These are phyloP conservation scores for Ascochyta clinopodiicola DNA, from an alignment of 2,329 filamentous ascomycete genomes.

Conservation along the genomic window DNA sequence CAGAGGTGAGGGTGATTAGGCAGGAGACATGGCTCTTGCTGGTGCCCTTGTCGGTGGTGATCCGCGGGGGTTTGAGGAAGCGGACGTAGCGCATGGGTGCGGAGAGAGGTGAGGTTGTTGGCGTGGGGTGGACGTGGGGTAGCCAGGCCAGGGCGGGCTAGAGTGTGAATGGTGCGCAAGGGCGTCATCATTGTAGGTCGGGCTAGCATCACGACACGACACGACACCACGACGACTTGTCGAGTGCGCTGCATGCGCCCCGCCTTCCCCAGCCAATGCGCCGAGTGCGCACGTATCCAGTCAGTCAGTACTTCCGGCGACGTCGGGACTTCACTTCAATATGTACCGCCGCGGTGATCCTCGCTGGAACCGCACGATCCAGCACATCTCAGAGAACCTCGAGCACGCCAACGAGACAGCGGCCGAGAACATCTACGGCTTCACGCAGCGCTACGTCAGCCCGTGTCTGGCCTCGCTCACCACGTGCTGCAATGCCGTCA, in stretches of 20 bases:
- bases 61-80: constrained; percentile 69
- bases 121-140: constrained; percentile 12
- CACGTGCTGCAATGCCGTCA: constrained; percentile 71
- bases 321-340: constrained; percentile 6
- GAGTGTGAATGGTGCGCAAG: constrained; percentile 1
- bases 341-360: constrained; percentile 76
- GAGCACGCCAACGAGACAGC: constrained; percentile 90
- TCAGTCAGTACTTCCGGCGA: background rate
- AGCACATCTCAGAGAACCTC: constrained; percentile 88
- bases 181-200: background rate
- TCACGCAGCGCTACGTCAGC: constrained; percentile 81
- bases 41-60: constrained; percentile 46
- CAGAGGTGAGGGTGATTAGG: constrained; percentile 70
- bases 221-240: too few relatives aligned
- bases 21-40: constrained; percentile 25
- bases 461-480: constrained; percentile 77
- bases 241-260: constrained; percentile 34
- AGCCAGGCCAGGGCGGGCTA: background rate
- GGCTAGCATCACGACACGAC: background rate
- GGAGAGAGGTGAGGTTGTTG: background rate
- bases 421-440: constrained; percentile 88
- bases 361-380: constrained; percentile 89
- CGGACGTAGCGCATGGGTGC: constrained; percentile 64
- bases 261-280: constrained; percentile 20
- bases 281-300: background rate